phyloP scores from a whole-genome alignment of 495 filamentous ascomycete genomes.

The Aspergillus carlsbadensis region DNA sequence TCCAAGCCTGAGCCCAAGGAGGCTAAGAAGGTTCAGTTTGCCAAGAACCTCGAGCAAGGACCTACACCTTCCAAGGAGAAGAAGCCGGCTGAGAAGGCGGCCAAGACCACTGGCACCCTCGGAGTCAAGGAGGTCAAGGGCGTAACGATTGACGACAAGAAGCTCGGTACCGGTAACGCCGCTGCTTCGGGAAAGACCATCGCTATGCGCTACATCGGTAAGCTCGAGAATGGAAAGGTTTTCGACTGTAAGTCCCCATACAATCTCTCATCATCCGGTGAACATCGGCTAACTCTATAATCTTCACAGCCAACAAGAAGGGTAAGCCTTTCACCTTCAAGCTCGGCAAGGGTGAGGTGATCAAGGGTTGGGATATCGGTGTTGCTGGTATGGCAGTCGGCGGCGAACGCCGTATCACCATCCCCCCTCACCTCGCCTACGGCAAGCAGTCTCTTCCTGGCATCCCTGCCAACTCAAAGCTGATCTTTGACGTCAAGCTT shows the following conservation, averaged over 20 bases:
- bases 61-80: slow-evolving; percentile 65
- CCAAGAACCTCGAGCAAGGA: slow-evolving; percentile 96
- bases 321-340: slow-evolving; percentile 95
- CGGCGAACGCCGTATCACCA: slow-evolving; percentile 86
- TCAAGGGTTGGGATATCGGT: slow-evolving; percentile 98
- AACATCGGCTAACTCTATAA: slow-evolving; percentile 5
- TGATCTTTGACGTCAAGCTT: slow-evolving; percentile 92
- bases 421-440: slow-evolving; percentile 83
- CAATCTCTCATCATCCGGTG: not conserved
- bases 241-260: slow-evolving; percentile 75
- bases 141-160: slow-evolving; percentile 93
- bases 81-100: slow-evolving; percentile 43
- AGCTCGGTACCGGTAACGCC: slow-evolving; percentile 74
- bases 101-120: slow-evolving; percentile 52
- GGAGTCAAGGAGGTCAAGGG: slow-evolving; percentile 78
- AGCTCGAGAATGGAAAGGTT: slow-evolving; percentile 84
- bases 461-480: slow-evolving; percentile 85
- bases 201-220: slow-evolving; percentile 95
- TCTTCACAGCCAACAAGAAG: slow-evolving; percentile 81
- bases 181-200: slow-evolving; percentile 86
- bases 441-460: slow-evolving; percentile 74
- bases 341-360: slow-evolving; percentile 89
- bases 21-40: slow-evolving; percentile 97
- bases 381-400: slow-evolving; percentile 87
- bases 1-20: slow-evolving; percentile 46